Base-by-base conservation (phyloP, 1,284 basidiomycete species). In the Boletellus deceptivus region DNA sequence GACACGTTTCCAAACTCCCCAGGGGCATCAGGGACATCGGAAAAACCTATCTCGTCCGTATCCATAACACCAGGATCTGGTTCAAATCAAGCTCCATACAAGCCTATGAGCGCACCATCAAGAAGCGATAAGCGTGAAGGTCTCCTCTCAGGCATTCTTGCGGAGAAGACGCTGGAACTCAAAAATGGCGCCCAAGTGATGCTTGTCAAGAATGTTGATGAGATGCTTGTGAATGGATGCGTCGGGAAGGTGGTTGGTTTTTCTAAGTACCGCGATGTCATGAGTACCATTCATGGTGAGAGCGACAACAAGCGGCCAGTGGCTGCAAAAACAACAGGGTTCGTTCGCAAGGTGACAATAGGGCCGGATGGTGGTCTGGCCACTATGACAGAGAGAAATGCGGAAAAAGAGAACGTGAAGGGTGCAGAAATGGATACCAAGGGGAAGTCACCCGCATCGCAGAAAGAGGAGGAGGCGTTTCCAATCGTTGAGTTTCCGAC, bases 141-240 rank as follows among this genome's bases (percentile, higher is more conserved):
- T 47, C 65, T 80, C 17, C 70, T 84, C 16, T 62, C 71, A 6
- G 78, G 75, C 56, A 72, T 84, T 59, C 76, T 82, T 63, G 80
- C 79, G 0, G 74, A 77, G 18, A 64, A 63, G 39, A 64, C 62
- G 3, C 69, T 91, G 29, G 64, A 70, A 2, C 74, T 91, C 49
- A 86, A 87, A 64, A 69, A 75, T 16, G 72, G 69, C 3, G 74
- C 77, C 0, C 77, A 82, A 54, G 80, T 82, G 11, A 82, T 81
- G 79, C 72, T 91, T n/a, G 81, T 91, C 70, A 90, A 91, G 74
- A 92, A 92, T 59, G 64, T 87, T 7, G 87, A 89, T 59, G 80
- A 86, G 42, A 76, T 76, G 43, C 76, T 91, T 2, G 89, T 89
- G 47, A 92, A 91, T 59, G 89, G 89, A 2, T 82, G 80, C 18